Conservation (phyloP, 495 filamentous ascomycete genomes). For the Aspergillus asperescens region DNA sequence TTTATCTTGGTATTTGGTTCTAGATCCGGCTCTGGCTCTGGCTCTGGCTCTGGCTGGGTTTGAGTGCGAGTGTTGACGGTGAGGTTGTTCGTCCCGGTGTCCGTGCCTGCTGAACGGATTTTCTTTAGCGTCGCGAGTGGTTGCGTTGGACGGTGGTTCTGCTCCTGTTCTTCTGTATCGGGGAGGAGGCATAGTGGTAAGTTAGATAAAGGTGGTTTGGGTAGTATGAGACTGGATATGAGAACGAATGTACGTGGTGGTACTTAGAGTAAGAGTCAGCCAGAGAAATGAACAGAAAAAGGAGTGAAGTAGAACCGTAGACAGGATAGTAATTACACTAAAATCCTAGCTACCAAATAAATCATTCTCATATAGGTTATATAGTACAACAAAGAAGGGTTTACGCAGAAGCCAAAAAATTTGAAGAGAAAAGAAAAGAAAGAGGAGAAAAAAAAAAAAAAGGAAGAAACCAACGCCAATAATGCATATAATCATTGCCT, state of each 20-base stretch:
- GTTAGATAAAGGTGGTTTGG: neutral
- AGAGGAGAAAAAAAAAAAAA: neutral
- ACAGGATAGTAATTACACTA: neutral
- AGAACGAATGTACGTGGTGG: neutral
- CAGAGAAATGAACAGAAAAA: neutral
- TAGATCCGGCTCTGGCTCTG: no score
- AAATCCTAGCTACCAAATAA: neutral
- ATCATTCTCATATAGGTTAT: neutral
- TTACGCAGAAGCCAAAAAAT: neutral
- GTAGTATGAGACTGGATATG: neutral
- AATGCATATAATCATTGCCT: constrained; percentile 1
- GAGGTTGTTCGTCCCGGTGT: no score
- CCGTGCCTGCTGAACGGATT: no score
- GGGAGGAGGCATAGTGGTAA: no score
- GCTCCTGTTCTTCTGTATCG: no score
- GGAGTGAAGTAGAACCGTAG: neutral
- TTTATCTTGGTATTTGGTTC: neutral
- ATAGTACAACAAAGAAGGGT: neutral
- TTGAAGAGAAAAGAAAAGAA: neutral
- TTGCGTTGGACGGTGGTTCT: no score
- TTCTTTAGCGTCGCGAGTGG: no score
- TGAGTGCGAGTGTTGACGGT: no score
- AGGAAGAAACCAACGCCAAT: neutral
- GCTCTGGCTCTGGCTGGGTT: no score
- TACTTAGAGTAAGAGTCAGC: neutral